A percentile compares a stretch with the other conserved stretches of the same genome.
These are phyloP conservation scores for Botrytis tulipae DNA, from an alignment of 2,329 filamentous ascomycete genomes.

Conservation along the genomic window DNA sequence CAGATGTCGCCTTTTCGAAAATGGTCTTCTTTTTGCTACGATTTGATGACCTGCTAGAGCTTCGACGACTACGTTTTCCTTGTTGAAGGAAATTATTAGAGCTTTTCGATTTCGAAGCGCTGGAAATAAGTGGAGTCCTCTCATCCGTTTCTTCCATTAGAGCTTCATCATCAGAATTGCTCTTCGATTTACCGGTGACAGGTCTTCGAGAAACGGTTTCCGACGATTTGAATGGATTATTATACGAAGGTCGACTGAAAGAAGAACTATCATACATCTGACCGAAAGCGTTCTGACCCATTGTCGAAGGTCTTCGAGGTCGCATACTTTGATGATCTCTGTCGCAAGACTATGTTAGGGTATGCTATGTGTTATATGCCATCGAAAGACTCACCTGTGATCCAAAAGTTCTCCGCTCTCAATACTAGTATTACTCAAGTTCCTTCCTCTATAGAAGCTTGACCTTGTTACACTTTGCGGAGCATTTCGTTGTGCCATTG, in stretches of 20 bases:
- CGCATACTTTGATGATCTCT: slow-evolving; percentile 53
- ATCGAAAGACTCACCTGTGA: slow-evolving; percentile 61
- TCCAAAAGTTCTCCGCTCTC: slow-evolving; percentile 87
- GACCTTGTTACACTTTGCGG: slow-evolving; percentile 33
- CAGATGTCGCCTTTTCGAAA: slow-evolving; percentile 33
- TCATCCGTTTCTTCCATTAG: slow-evolving; percentile 51
- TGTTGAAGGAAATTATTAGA: slow-evolving; percentile 28
- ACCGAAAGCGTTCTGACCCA: slow-evolving; percentile 38
- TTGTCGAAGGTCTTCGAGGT: slow-evolving; percentile 58
- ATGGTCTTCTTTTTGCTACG: slow-evolving; percentile 41
- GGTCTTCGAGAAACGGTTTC: slow-evolving; percentile 30
- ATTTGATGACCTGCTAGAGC: slow-evolving; percentile 45
- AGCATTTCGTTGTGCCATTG: slow-evolving; percentile 38
- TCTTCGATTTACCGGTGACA: slow-evolving; percentile 37
- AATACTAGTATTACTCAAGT: slow-evolving; percentile 78
- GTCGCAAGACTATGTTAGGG: slow-evolving; percentile 21
- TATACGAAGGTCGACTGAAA: slow-evolving; percentile 37
- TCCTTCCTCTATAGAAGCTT: slow-evolving; percentile 54
- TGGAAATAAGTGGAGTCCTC: slow-evolving; percentile 53
- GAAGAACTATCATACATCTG: slow-evolving; percentile 40
- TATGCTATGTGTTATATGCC: slow-evolving; percentile 15
- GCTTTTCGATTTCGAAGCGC: slow-evolving; percentile 41
- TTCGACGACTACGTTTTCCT: slow-evolving; percentile 32
- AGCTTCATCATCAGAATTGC: slow-evolving; percentile 47
- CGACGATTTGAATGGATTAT: slow-evolving; percentile 36